Conservation (phyloP, 306 rosid species). For the Glycyrrhiza uralensis region DNA sequence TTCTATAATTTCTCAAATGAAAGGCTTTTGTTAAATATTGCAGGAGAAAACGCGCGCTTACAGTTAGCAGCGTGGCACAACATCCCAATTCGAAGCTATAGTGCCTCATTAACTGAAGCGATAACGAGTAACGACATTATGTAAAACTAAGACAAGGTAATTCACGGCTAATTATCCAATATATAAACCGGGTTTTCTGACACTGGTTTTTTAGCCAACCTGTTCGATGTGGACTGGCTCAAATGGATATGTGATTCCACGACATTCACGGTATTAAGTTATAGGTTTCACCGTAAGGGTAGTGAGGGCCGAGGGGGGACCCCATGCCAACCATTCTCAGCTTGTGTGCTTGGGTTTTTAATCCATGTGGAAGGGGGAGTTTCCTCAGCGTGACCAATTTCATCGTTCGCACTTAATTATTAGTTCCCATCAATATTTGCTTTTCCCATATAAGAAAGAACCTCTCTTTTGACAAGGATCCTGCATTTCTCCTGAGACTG, state of each 20-base stretch:
- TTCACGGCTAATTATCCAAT: constrained; percentile 24
- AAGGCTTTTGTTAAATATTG: constrained; percentile 10
- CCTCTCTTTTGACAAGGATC: background rate
- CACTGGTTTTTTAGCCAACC: constrained; percentile 15
- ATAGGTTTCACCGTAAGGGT: constrained; percentile 11
- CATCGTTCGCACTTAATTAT: background rate
- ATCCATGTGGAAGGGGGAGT: background rate
- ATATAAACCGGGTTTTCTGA: background rate
- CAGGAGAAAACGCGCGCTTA: background rate
- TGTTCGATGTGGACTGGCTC: constrained; percentile 16
- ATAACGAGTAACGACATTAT: constrained; percentile 24
- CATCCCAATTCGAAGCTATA: no score
- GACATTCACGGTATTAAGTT: constrained; percentile 20
- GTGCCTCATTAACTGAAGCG: constrained; percentile 25
- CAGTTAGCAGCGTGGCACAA: constrained; percentile 7
- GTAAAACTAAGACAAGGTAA: background rate
- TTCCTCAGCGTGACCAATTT: background rate
- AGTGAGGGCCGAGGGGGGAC: constrained; percentile 19
- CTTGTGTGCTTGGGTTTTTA: background rate
- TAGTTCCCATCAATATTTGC: background rate
- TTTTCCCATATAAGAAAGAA: background rate
- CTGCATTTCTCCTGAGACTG: background rate
- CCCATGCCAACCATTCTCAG: constrained; percentile 2
- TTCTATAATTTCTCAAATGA: background rate
- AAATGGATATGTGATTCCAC: background rate